These are phyloP conservation scores for Piromyces sp. DNA, from an alignment of 192 early-diverging fungal species.

Conservation along the genomic window DNA sequence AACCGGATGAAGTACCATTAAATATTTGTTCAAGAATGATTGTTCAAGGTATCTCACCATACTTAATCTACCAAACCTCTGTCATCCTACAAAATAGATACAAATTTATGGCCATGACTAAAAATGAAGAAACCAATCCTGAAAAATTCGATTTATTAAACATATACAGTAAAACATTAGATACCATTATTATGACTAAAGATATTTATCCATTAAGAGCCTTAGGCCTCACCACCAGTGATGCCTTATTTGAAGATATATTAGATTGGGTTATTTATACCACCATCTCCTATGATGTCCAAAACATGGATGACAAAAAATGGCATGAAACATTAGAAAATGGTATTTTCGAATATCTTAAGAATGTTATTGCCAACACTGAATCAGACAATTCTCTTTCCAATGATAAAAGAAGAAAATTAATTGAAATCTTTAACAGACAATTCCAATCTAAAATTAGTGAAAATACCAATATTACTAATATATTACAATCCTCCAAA, in stretches of 20 bases:
- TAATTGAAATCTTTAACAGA: neutral
- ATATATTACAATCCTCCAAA: neutral
- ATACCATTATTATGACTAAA: neutral
- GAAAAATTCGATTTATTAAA: neutral
- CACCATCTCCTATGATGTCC: neutral
- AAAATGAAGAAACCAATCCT: neutral
- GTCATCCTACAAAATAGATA: neutral
- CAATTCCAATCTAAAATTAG: neutral
- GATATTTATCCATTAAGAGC: neutral
- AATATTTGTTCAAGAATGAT: neutral
- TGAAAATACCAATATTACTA: neutral
- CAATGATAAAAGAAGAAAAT: neutral
- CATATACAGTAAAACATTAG: neutral
- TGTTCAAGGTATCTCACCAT: neutral
- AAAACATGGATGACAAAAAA: neutral
- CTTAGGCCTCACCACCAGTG: neutral
- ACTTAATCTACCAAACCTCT: neutral
- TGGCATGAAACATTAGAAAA: neutral
- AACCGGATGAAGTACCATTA: neutral
- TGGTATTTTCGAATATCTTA: neutral
- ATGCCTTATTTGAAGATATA: neutral
- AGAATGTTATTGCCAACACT: neutral
- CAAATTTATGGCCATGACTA: neutral
- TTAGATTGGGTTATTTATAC: neutral
- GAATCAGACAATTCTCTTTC: neutral